Percentiles rank a stretch among this genome's conserved stretches.
Evolutionary conservation across 2,329 filamentous ascomycete genomes (phyloP).

Genomic region (Hymenoscyphus occultus): DNA sequence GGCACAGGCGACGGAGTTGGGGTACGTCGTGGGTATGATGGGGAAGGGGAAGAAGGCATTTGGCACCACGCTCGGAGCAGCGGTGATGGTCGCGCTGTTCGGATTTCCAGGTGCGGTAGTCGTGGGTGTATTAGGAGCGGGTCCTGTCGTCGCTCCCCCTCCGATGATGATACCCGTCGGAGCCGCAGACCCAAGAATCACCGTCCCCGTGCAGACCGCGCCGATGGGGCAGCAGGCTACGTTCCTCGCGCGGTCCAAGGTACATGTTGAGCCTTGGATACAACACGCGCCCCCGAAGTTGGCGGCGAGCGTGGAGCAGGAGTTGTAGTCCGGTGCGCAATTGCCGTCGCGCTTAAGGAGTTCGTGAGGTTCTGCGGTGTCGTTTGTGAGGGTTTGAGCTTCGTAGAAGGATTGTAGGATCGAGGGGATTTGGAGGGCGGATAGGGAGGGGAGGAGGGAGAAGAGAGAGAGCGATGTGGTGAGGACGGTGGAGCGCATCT

Average conservation of each 20-base stretch:
- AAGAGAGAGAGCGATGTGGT: slow-evolving; percentile 19
- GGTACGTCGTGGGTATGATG: slow-evolving; percentile 51
- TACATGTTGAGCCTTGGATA: slow-evolving; percentile 30
- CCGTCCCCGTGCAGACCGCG: slow-evolving; percentile 35
- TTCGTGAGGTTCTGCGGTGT: slow-evolving; percentile 22
- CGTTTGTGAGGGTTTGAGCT: slow-evolving; percentile 23
- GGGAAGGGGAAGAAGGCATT: slow-evolving; percentile 61
- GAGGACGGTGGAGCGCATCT: slow-evolving; percentile 22
- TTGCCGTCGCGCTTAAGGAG: slow-evolving; percentile 33
- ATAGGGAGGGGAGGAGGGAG: slow-evolving; percentile 22
- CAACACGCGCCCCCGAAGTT: slow-evolving; percentile 35
- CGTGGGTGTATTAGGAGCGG: slow-evolving; percentile 13
- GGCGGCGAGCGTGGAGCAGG: slow-evolving; percentile 33
- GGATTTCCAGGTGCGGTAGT: slow-evolving; percentile 19
- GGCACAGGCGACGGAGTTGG: slow-evolving; percentile 50
- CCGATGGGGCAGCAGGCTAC: slow-evolving; percentile 37
- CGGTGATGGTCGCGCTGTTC: slow-evolving; percentile 29
- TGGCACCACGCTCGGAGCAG: slow-evolving; percentile 47
- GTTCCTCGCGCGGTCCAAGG: slow-evolving; percentile 31
- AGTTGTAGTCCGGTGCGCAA: slow-evolving; percentile 34
- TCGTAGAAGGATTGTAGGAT: slow-evolving; percentile 29
- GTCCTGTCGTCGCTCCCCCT: slow-evolving; percentile 19
- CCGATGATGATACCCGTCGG: slow-evolving; percentile 18
- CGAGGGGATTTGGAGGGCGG: slow-evolving; percentile 31
- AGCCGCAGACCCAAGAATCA: slow-evolving; percentile 21